Evolutionary conservation across 306 rosid genomes (phyloP), one percentile per base, ranked within the genome.

Genomic region (Quercus cerris): DNA sequence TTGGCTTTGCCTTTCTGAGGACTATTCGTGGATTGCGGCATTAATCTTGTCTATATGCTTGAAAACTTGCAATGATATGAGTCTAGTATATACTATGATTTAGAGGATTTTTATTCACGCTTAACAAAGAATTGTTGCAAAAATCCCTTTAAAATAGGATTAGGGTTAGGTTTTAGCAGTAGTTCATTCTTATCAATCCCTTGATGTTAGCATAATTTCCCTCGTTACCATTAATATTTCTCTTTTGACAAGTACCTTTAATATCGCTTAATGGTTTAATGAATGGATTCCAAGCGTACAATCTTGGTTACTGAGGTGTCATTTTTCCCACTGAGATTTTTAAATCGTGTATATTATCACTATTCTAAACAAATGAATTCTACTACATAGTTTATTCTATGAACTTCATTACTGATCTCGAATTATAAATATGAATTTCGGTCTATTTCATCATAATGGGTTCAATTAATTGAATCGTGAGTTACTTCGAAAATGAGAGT

Each of bases 191-290:
- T 66, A 66, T 66, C 23, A 23, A 73, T 61, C 63, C 70, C 25
- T 35, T 28, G 15, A 77, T 19, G 52, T 64, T 61, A 58, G 28
- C 41, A 63, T 54, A 70, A 44, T 74, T 55, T 55, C 19, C 18
- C 13, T 80, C 17, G 46, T 27, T 79, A 30, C 66, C 72, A 72
- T 23, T 72, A 23, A 30, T 66, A 58, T 80, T 41, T 64, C 31
- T 70, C 58, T 30, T 77, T 8, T 33, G 67, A 41, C 41, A 35
- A 46, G 73, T 68, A 74, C 69, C 23, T 68, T 75, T 68, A 68
- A 75, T 61, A 74, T 52, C 23, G 55, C 58, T 30, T 30, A 15
- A 3, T 6, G 5, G 49, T 33, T 23, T 7, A 66, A 17, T 3
- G 49, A 30, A 31, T 30, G 11, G 46, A 30, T 66, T 66, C 71